Percentiles rank a stretch among this genome's conserved stretches.
Evolutionary conservation across 2,329 filamentous ascomycete genomes (phyloP).

Genomic region (Cryphonectria nitschkei): DNA sequence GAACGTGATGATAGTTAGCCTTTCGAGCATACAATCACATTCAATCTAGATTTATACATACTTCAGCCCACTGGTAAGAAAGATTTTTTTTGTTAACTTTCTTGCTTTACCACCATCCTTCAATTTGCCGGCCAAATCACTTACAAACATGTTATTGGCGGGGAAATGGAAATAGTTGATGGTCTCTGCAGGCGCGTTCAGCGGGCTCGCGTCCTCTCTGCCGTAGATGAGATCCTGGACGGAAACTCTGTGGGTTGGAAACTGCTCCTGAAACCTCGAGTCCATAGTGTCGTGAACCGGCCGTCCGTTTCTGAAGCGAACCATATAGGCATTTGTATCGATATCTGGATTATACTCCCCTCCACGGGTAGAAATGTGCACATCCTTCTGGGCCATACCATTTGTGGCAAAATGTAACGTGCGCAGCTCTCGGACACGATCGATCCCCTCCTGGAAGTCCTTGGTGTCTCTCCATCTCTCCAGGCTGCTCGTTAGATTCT

Average conservation of each 20-base stretch:
- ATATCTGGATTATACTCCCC: conserved; percentile 23
- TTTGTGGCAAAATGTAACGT: conserved; percentile 24
- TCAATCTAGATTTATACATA: conserved; percentile 8
- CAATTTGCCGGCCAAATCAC: not conserved
- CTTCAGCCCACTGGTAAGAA: conserved; percentile 25
- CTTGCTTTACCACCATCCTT: not conserved
- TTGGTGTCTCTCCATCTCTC: conserved; percentile 20
- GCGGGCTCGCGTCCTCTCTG: conserved; percentile 1
- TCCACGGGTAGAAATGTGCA: not conserved
- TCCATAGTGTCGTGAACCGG: conserved; percentile 16
- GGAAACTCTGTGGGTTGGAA: conserved; percentile 24
- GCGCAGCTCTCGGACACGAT: conserved; percentile 20
- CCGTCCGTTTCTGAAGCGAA: conserved; percentile 24
- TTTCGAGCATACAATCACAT: no score
- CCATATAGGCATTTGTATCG: conserved; percentile 28
- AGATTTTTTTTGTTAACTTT: not conserved
- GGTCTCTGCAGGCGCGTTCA: conserved; percentile 13
- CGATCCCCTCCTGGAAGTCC: conserved; percentile 24
- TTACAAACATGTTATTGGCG: conserved; percentile 33
- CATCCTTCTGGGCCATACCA: conserved; percentile 16
- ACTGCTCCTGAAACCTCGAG: conserved; percentile 24
- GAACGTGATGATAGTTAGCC: not conserved
- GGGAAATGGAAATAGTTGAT: conserved; percentile 33
- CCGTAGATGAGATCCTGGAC: conserved; percentile 18
- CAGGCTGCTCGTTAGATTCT: conserved; percentile 18